Base-by-base conservation (phyloP, 805 yeast species). In the Hanseniaspora occidentalis region DNA sequence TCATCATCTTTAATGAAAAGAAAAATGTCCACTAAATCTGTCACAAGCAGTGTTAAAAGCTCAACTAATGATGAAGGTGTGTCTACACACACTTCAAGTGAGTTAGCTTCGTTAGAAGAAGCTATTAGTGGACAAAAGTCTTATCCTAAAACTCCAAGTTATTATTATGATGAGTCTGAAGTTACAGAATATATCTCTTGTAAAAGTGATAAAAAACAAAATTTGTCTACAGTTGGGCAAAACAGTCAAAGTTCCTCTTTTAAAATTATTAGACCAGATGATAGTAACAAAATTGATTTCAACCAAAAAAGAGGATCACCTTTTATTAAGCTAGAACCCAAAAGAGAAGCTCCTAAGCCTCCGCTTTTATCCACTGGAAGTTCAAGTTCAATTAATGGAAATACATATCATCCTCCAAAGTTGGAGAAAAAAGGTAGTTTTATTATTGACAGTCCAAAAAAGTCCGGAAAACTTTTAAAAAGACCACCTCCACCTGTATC, bases 281-380 rank as follows among this genome's bases (percentile, higher is more conserved):
- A 71, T n/a, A 73, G 71, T 11, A 65, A 71, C 25, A 94, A 82
- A 50, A 84, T 84, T 45, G 86, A 86, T 56, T 84, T 84, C 53
- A 92, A 84, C 50, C 75, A 80, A 49, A 67, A 85, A 39, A 62
- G 95, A 35, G 75, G 74, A 36, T 79, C 94, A 1, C 94, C 95
- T 1, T 82, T 72, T 51, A 75, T 64, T 1, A 71, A 65, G 42
- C 62, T 82, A 18, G 74, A 81, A 8, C 92, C 94, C 0, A 71
- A 68, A 43, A 62, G 94, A 50, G 75, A 69, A 10, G 81, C 85
- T 0, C 86, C 85, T 0, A 81, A 79, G 6, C 83, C 85, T 3
- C 84, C 85, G 2, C 50, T 48, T 2, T 48, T 47, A 31, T 40
- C 45, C 2, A 53, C 54, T 10, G 56, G 47, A 29, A 46, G 46